Base-by-base conservation (phyloP, 2,329 filamentous ascomycete genomes). In the Alternaria tenuissima region DNA sequence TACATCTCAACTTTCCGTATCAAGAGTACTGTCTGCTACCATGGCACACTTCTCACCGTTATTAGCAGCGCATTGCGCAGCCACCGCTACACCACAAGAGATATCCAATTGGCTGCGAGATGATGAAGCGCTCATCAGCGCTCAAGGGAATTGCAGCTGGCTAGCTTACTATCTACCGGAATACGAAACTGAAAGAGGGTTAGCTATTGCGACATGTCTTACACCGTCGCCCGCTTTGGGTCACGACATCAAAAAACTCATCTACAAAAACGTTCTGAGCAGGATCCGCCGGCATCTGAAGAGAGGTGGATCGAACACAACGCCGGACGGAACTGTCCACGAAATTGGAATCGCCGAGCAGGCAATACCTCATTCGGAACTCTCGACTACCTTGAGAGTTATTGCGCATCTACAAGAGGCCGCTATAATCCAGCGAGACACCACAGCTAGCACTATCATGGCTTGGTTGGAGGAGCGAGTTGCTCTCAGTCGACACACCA, bases 131-230 rank as follows among this genome's bases (percentile, higher is more conserved):
- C 55, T 52, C 7, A 59, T 62, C 8, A 47, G 32, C 24, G 20
- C n/a, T n/a, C 48, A 52, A n/a, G 49, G 55, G 46, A 34, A 49
- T 11, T 64, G 62, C 28, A 62, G 62, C 42, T 62, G 56, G 59
- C 53, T 58, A 24, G 56, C 34, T 16, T 64, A 47, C 38, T 36
- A 64, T 43, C 51, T 64, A 14, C 49, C 59, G 1, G 53, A 28
- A 6, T 55, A 59, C 22, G 7, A 52, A 7, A 59, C 47, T 3
- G 14, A 22, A 24, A 14, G 42, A 22, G 56, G 48, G n/a, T 43
- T 12, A 26, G 49, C 38, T 1, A 44, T 64, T 24, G 56, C 56
- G 26, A 16, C 39, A 12, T 39, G 41, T 6, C 47, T 57, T 14
- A 22, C 48, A 24, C 39, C 39, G 1, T 28, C 22, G 20, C 30